Base-by-base conservation (phyloP, 2,329 filamentous ascomycete species). In the Mollisiaceae sp. region DNA sequence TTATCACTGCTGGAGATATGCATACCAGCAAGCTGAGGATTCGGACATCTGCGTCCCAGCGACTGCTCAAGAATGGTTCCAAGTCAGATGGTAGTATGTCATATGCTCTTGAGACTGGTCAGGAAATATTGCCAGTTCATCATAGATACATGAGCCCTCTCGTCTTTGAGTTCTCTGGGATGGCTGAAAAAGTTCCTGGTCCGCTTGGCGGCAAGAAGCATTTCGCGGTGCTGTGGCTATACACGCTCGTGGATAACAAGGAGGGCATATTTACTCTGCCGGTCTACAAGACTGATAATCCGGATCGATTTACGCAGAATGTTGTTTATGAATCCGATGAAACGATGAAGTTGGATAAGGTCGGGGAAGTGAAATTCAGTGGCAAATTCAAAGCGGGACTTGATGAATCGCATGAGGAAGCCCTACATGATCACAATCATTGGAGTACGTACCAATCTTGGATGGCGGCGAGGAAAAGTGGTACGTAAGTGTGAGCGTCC, bases 371-470 rank as follows among this genome's bases (percentile, higher is more conserved):
- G 27, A 60, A 20, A 1, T 69, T 69, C 35, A 63, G 32, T 12
- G 67, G 57, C 9, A 56, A 41, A 36, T 69, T 66, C 47, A 67
- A 66, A 45, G 67, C 67, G 1, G 67, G 67, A 11, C 52, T 69
- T 2, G 67, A 69, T 50, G 67, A 69, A 35, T 45, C 60, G 32
- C 67, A 69, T 32, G 65, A 65, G 45, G 65, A 67, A 24, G 64
- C 65, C 15, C 32, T 66, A 18, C 57, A 63, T 14, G 56, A 58
- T 11, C 61, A 63, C 57, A 54, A 69, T 36, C 59, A 66, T 22
- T 69, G 67, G 67, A 65, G 67, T 39, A 65, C 67, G 27, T 69
- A 61, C 39, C 60, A 69, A 58, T 61, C 59, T 1, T 69, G 67
- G 67, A 20, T 61, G 54, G 67, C 67, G 14, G 67, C 67, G 12